Evolutionary conservation across 139 green algal genomes (phyloP).

Genomic region (Penium margaritaceum): DNA sequence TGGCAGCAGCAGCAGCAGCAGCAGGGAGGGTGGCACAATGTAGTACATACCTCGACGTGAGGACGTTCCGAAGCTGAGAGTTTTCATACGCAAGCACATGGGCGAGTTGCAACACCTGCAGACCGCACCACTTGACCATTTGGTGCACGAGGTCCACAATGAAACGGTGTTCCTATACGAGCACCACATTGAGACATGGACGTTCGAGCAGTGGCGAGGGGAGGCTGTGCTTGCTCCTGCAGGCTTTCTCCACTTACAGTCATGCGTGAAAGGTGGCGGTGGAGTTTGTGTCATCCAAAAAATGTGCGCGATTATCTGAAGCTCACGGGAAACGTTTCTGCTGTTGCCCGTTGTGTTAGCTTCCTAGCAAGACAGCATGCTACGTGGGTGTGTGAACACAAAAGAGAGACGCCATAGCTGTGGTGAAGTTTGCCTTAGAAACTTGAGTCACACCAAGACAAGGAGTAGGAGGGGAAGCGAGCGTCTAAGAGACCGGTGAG

Average conservation of each 20-base stretch:
- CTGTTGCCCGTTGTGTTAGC: constrained; percentile 18
- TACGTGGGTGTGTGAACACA: no score
- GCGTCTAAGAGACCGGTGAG: no score
- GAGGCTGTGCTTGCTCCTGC: no score
- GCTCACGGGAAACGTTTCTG: constrained; percentile 21
- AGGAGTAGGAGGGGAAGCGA: no score
- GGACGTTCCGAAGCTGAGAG: constrained; percentile 21
- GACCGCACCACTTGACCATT: background rate
- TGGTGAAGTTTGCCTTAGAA: no score
- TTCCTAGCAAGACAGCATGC: constrained; percentile 47
- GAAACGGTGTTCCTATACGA: constrained; percentile 40
- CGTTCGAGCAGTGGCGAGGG: constrained; percentile 28
- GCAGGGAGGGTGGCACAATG: constrained; percentile 7
- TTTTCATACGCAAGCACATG: constrained; percentile 18
- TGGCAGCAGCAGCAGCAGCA: background rate
- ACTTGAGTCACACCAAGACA: no score
- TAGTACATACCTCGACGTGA: constrained; percentile 36
- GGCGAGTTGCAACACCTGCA: constrained; percentile 13
- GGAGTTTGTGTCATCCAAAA: constrained; percentile 77
- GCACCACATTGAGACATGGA: constrained; percentile 33
- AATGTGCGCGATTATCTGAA: constrained; percentile 24
- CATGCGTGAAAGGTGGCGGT: constrained; percentile 66
- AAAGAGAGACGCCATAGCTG: no score
- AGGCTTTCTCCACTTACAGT: no score
- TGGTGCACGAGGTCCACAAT: constrained; percentile 47